Base-by-base conservation (phyloP, 179 eudicot genomes). In the Vitellaria paradoxa region DNA sequence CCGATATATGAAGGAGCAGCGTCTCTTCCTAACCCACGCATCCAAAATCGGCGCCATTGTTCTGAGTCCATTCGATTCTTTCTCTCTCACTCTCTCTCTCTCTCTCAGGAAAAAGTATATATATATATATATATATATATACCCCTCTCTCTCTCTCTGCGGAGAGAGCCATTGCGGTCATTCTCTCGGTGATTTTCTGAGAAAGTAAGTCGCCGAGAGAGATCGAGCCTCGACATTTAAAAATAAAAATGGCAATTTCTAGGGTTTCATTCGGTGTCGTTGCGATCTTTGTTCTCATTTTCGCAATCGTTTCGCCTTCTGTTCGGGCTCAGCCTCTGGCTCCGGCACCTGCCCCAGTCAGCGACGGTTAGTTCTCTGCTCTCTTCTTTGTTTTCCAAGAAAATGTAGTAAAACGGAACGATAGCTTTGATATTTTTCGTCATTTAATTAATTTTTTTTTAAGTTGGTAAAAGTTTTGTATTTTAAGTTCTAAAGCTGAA, bases 271-370 rank as follows among this genome's bases (percentile, higher is more conserved):
- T 68, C 4, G 79, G 82, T 10, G 53, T 71, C 37, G 17, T 75
- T 70, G 74, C 79, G 17, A 20, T 59, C 52, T 61, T 82, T 20
- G 82, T 55, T 46, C 77, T 82, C 18, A 26, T 71, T 56, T 71
- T 75, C 3, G 77, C 74, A 0, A 70, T 78, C 49, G 18, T 70
- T 66, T 52, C 75, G 79, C 77, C 85, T 17, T 72, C 77, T 24
- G 76, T 65, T 79, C 82, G 65, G 49, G 82, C 76, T 24, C 85
- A 70, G 40, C 59, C 75, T 68, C 23, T 45, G 14, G 76, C 82
- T 45, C 85, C 85, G 21, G 85, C 82, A 59, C 82, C 85, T 21
- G 82, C 85, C 11, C 85, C 85, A 9, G 68, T 76, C 70, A 82
- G 80, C 65, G 85, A 82, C 37, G 85, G 85, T 82, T 26, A 64